phyloP scores from a whole-genome alignment of 352 stramenopile genomes.

The Phytophthora fragariaefolia region DNA sequence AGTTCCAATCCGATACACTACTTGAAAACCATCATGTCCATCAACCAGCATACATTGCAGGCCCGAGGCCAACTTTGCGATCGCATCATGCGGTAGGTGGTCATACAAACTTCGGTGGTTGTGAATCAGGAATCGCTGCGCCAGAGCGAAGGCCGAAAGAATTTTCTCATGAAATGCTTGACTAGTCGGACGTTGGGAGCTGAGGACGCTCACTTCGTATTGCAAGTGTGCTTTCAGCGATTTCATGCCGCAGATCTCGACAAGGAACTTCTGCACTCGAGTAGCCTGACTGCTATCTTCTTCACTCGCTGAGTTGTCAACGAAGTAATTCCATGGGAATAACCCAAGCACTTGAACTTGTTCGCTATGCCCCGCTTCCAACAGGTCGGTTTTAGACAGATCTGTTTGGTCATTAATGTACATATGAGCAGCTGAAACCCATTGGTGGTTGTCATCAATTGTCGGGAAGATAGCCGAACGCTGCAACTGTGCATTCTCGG shows the following conservation, averaged over 20 bases:
- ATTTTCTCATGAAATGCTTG: slow-evolving; percentile 34
- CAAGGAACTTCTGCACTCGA: slow-evolving; percentile 44
- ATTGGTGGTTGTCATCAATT: slow-evolving; percentile 24
- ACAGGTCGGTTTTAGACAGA: slow-evolving; percentile 42
- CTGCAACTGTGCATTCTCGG: slow-evolving; percentile 29
- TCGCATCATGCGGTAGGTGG: slow-evolving; percentile 39
- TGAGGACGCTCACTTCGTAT: slow-evolving; percentile 60
- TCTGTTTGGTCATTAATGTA: slow-evolving; percentile 77
- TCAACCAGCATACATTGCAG: slow-evolving; percentile 53
- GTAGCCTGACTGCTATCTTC: slow-evolving; percentile 16
- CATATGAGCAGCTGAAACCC: slow-evolving; percentile 39
- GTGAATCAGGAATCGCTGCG: slow-evolving; percentile 65
- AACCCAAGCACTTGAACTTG: slow-evolving; percentile 55
- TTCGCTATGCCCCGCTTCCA: slow-evolving; percentile 16
- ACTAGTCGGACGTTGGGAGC: slow-evolving; percentile 37
- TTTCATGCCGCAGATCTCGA: slow-evolving; percentile 52
- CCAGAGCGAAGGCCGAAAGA: slow-evolving; percentile 42
- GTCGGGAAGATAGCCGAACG: slow-evolving; percentile 41
- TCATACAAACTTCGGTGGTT: slow-evolving; percentile 51
- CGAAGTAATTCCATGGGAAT: slow-evolving; percentile 60
- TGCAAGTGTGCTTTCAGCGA: slow-evolving; percentile 58
- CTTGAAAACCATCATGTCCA: slow-evolving; percentile 50
- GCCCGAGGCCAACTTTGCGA: slow-evolving; percentile 34
- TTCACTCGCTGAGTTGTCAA: slow-evolving; percentile 18
- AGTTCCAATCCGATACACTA: slow-evolving; percentile 58